A percentile compares a stretch with the other conserved stretches of the same genome.
Evolutionary conservation across 768 basidiomycete species (phyloP).

Genomic region (Suillus alpinus): DNA sequence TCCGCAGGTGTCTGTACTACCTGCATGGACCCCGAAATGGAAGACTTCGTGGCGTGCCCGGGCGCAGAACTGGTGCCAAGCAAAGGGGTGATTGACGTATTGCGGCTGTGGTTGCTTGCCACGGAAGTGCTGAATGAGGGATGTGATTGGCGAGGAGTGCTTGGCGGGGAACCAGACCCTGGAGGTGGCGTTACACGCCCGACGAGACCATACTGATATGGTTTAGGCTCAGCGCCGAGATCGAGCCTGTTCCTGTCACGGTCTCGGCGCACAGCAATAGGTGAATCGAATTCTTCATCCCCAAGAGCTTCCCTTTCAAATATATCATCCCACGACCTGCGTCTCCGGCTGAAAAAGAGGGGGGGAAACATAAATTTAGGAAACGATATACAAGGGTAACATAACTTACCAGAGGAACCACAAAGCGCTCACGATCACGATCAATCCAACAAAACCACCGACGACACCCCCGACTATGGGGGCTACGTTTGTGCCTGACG

Average conservation of each 20-base stretch:
- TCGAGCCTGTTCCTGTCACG: constrained; percentile 29
- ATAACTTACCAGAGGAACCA: constrained; percentile 50
- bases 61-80: constrained; percentile 15
- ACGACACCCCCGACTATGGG: constrained; percentile 54
- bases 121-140: constrained; percentile 9
- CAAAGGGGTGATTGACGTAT: constrained; percentile 23
- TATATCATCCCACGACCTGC: constrained; percentile 49
- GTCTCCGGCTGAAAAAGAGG: constrained; percentile 36
- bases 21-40: constrained; percentile 40
- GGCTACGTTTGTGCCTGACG: constrained; percentile 32
- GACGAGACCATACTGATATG: constrained; percentile 64
- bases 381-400: constrained; percentile 6
- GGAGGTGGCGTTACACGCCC: constrained; percentile 38
- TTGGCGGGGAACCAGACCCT: constrained; percentile 28
- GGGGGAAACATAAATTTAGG: constrained; percentile 10
- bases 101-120: constrained; percentile 18
- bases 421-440: constrained; percentile 41
- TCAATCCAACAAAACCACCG: constrained; percentile 52
- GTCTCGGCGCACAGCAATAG: constrained; percentile 15
- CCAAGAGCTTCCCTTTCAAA: constrained; percentile 41
- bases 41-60: constrained; percentile 35
- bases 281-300: constrained; percentile 24
- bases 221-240: constrained; percentile 41
- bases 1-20: constrained; percentile 25
- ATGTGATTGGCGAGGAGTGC: constrained; percentile 20